phyloP scores from a whole-genome alignment of 768 basidiomycete species.

The Agrocybe praecox region DNA sequence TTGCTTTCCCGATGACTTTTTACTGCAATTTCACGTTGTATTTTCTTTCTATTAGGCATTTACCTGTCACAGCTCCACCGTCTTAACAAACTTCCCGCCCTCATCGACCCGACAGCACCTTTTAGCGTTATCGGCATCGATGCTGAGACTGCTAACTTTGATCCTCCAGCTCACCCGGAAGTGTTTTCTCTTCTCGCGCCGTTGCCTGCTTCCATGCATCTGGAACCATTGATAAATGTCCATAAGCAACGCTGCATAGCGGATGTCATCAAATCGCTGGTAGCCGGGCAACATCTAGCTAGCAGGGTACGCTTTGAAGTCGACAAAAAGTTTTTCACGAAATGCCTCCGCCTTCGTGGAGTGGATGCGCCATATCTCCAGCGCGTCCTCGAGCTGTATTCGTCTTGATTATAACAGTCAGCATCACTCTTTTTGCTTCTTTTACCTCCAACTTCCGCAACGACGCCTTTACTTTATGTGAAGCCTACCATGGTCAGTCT shows the following conservation, averaged over 20 bases:
- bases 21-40: slow-evolving; percentile 1
- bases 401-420: slow-evolving; percentile 11
- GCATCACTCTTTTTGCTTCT: neutral
- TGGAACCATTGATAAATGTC: slow-evolving; percentile 87
- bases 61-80: slow-evolving; percentile 75
- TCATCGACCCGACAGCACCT: slow-evolving; percentile 84
- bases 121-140: slow-evolving; percentile 69
- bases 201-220: slow-evolving; percentile 74
- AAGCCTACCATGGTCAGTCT: neutral
- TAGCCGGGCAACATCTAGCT: slow-evolving; percentile 83
- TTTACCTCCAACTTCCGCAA: neutral
- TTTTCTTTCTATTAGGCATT: slow-evolving; percentile 48
- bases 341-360: slow-evolving; percentile 70
- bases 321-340: slow-evolving; percentile 78
- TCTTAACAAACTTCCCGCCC: slow-evolving; percentile 69
- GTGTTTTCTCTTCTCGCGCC: slow-evolving; percentile 75
- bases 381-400: slow-evolving; percentile 24
- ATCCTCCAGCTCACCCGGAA: slow-evolving; percentile 73
- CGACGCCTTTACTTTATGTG: neutral
- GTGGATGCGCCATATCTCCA: slow-evolving; percentile 59
- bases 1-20: neutral
- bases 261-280: slow-evolving; percentile 76
- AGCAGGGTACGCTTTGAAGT: slow-evolving; percentile 68
- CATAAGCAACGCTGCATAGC: slow-evolving; percentile 87
- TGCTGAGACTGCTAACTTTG: slow-evolving; percentile 60